phyloP scores from a whole-genome alignment of 2,329 filamentous ascomycete species.

The Aspergillus thermomutatus region DNA sequence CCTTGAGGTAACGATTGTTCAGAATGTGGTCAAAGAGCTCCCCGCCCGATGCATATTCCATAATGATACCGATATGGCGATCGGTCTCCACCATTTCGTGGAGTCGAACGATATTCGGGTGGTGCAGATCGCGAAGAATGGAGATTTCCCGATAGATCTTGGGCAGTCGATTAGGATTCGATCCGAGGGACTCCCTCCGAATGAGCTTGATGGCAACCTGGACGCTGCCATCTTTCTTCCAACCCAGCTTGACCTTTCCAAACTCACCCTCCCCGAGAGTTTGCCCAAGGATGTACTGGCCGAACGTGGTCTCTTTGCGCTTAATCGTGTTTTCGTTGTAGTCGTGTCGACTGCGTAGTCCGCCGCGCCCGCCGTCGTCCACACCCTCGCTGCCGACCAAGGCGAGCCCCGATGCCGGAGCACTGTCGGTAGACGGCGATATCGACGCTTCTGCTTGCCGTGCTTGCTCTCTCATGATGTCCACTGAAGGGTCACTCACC shows the following conservation, averaged over 20 bases:
- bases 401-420: conserved; percentile 47
- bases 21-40: conserved; percentile 98
- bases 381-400: conserved; percentile 50
- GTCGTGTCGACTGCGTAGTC: conserved; percentile 52
- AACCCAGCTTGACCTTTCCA: conserved; percentile 96
- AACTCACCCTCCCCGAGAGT: conserved; percentile 98
- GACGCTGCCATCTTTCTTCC: conserved; percentile 92
- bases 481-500: conserved; percentile 70
- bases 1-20: conserved; percentile 93
- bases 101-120: conserved; percentile 93
- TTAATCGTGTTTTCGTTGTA: conserved; percentile 58
- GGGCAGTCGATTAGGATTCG: conserved; percentile 81
- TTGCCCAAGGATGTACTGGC: conserved; percentile 92
- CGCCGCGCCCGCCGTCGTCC: conserved; percentile 39
- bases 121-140: conserved; percentile 80
- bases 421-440: conserved; percentile 43
- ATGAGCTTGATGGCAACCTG: conserved; percentile 98
- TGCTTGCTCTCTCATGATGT: conserved; percentile 68
- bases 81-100: conserved; percentile 99
- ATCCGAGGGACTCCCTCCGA: conserved; percentile 82
- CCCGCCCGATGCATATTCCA: conserved; percentile 96
- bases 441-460: conserved; percentile 59
- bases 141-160: conserved; percentile 98
- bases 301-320: conserved; percentile 81
- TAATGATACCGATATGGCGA: conserved; percentile 93